These are phyloP conservation scores for Aspergillus spinulosporus DNA, from an alignment of 2,329 filamentous ascomycete genomes.

Conservation along the genomic window DNA sequence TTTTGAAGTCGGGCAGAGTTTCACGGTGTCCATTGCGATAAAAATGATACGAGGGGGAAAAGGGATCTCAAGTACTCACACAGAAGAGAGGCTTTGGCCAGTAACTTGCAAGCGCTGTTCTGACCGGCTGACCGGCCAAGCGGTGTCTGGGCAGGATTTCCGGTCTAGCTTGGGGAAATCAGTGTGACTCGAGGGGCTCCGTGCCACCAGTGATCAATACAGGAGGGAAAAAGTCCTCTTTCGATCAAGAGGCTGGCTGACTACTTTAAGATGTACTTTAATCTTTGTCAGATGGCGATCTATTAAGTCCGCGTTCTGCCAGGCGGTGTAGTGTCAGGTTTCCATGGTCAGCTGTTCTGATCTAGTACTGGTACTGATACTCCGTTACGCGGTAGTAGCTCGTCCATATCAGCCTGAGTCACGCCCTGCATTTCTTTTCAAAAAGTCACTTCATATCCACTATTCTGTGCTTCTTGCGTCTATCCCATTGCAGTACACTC, in stretches of 20 bases:
- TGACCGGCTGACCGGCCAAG: background rate
- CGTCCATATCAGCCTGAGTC: background rate
- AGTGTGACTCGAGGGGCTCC: conserved; percentile 5
- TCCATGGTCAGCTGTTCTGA: background rate
- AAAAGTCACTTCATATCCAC: no score
- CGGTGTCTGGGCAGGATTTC: conserved; percentile 1
- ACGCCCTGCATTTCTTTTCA: no score
- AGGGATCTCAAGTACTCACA: conserved; percentile 2
- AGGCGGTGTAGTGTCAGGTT: conserved; percentile 4
- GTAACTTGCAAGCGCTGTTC: background rate
- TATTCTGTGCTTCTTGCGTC: no score
- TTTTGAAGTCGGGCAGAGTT: background rate
- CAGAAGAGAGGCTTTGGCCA: background rate
- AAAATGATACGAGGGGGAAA: conserved; percentile 1
- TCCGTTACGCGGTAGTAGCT: background rate
- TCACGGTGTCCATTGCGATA: background rate
- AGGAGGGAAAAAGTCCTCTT: background rate
- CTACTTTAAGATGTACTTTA: conserved; percentile 1
- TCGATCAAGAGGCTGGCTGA: background rate
- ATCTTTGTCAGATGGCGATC: conserved; percentile 4
- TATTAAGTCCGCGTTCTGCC: conserved; percentile 4
- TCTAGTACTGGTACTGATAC: background rate
- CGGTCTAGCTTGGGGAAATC: background rate
- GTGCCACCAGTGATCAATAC: conserved; percentile 5
- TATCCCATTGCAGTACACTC: no score